phyloP scores from a whole-genome alignment of 306 rosid species.

The Dicorynia guianensis region DNA sequence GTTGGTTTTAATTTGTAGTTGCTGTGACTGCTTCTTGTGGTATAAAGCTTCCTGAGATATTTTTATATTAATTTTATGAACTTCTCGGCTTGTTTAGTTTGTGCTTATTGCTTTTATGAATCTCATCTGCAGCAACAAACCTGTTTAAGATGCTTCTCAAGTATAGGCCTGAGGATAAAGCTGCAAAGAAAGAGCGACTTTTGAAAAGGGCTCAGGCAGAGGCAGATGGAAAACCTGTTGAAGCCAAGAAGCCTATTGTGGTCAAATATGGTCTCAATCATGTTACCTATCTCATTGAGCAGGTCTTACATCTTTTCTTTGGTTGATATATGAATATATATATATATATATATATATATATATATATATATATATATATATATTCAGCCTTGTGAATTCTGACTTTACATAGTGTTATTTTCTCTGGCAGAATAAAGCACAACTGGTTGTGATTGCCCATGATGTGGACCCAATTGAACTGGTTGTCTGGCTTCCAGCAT shows the following conservation, averaged over 20 bases:
- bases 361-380: too few species aligned
- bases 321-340: too few species aligned
- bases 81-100: background rate
- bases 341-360: too few species aligned
- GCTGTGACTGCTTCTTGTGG: background rate
- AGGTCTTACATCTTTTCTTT: constrained; percentile 38
- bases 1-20: background rate
- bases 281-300: constrained; percentile 79
- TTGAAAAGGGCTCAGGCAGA: constrained; percentile 82
- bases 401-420: background rate
- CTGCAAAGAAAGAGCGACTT: constrained; percentile 79
- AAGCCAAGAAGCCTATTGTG: constrained; percentile 74
- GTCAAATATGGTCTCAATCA: constrained; percentile 88
- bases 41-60: background rate
- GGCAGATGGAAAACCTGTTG: constrained; percentile 68
- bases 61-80: background rate
- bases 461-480: constrained; percentile 90
- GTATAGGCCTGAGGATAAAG: constrained; percentile 83
- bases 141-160: constrained; percentile 81
- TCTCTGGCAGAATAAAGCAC: constrained; percentile 67
- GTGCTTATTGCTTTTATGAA: background rate
- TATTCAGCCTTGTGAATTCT: background rate
- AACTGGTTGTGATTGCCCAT: constrained; percentile 80
- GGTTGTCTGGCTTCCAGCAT: constrained; percentile 83
- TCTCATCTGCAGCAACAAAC: constrained; percentile 59